Conservation (phyloP, 306 rosid genomes). For the Calophaca sinica region DNA sequence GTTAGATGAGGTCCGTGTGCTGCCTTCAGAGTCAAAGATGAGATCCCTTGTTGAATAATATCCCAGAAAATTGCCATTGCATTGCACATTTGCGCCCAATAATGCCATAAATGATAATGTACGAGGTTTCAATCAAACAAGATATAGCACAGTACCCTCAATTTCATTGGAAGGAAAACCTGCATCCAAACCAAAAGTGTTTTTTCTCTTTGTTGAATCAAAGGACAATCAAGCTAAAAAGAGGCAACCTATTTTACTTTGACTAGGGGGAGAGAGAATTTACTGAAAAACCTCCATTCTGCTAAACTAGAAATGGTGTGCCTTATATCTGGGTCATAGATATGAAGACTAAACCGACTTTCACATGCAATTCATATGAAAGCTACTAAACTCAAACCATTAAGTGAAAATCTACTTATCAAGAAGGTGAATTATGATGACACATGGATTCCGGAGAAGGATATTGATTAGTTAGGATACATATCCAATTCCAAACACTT, state of each 20-base stretch:
- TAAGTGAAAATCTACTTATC: too few species aligned
- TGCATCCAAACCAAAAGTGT: slow-evolving; percentile 38
- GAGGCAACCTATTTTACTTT: background rate
- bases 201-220: background rate
- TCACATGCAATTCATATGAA: too few species aligned
- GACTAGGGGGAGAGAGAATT: background rate
- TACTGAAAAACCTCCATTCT: too few species aligned
- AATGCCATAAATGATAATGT: slow-evolving; percentile 51
- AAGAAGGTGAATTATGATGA: too few species aligned
- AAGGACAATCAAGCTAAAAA: background rate
- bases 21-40: slow-evolving; percentile 53
- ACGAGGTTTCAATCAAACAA: slow-evolving; percentile 41
- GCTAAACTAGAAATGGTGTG: too few species aligned
- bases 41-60: slow-evolving; percentile 47
- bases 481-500: too few species aligned
- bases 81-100: slow-evolving; percentile 56
- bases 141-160: slow-evolving; percentile 33
- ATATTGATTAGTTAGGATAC: too few species aligned
- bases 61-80: slow-evolving; percentile 49
- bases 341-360: too few species aligned
- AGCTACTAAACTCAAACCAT: too few species aligned
- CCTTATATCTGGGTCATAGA: too few species aligned
- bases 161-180: slow-evolving; percentile 47
- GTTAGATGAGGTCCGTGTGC: slow-evolving; percentile 52
- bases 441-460: too few species aligned